Conservation (phyloP, 306 rosid genomes). For the Acmispon strigosus region DNA sequence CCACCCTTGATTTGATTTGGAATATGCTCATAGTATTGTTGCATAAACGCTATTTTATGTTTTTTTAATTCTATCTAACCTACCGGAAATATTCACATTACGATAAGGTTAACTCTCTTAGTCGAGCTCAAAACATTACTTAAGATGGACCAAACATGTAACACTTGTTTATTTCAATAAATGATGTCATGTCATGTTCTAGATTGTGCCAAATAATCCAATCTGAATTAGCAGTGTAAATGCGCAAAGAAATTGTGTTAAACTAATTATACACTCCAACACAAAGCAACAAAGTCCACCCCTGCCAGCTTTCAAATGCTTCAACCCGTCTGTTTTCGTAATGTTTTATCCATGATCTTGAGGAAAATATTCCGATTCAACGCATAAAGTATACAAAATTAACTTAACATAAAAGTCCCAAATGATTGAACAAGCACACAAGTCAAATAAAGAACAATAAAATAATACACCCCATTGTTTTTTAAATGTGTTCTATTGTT, state of each 20-base stretch:
- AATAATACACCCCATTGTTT: background rate
- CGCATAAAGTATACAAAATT: conserved; percentile 33
- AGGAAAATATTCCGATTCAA: conserved; percentile 29
- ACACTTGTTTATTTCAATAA: background rate
- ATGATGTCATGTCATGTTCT: background rate
- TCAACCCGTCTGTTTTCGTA: conserved; percentile 37
- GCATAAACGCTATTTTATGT: background rate
- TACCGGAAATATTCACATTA: no score
- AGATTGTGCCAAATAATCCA: background rate
- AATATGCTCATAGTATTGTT: background rate
- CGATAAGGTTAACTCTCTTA: no score
- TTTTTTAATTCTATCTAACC: no score
- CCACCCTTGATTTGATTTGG: conserved; percentile 1
- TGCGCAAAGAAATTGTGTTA: background rate
- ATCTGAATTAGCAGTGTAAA: background rate
- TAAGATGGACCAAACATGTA: no score
- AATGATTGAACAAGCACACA: conserved; percentile 53
- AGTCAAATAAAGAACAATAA: conserved; percentile 38
- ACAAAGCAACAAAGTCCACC: conserved; percentile 28
- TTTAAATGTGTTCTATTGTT: conserved; percentile 7
- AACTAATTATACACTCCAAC: background rate
- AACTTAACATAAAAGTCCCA: conserved; percentile 25
- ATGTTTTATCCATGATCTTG: conserved; percentile 24
- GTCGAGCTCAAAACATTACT: no score
- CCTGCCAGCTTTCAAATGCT: conserved; percentile 55